These are phyloP conservation scores for Epithele typhae DNA, from an alignment of 768 basidiomycete genomes.

Conservation along the genomic window DNA sequence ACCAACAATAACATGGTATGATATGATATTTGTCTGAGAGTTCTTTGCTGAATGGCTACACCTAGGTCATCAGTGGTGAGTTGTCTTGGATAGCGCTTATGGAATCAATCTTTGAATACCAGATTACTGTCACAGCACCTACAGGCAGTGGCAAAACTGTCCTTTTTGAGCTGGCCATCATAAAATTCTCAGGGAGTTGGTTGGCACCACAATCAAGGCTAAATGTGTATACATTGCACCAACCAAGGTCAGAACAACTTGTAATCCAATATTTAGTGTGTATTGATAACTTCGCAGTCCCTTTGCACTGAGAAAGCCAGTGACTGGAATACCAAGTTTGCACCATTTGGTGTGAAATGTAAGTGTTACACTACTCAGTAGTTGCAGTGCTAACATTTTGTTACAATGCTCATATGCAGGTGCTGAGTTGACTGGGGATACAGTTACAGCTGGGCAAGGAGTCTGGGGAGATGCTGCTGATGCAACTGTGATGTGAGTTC, in stretches of 20 bases:
- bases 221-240: conserved; percentile 94
- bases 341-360: conserved; percentile 74
- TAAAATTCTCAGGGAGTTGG: conserved; percentile 58
- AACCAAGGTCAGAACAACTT: conserved; percentile 57
- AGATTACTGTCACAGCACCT: conserved; percentile 53
- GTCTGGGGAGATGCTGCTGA: conserved; percentile 72
- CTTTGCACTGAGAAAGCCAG: conserved; percentile 78
- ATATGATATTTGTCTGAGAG: too few species aligned
- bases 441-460: conserved; percentile 57
- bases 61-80: conserved; percentile 1
- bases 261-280: neutral
- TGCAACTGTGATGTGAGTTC: conserved; percentile 71
- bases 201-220: conserved; percentile 28
- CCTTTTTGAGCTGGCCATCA: conserved; percentile 87
- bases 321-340: conserved; percentile 86
- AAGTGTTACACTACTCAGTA: conserved; percentile 16
- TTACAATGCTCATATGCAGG: conserved; percentile 46
- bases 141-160: conserved; percentile 97
- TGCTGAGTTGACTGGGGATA: conserved; percentile 91
- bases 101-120: neutral
- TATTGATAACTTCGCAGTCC: conserved; percentile 45
- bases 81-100: neutral
- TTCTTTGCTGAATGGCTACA: neutral
- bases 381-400: neutral
- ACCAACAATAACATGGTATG: conserved; percentile 69